Conservation (phyloP, 805 yeast genomes). For the Sugiyamaella floridensis region DNA sequence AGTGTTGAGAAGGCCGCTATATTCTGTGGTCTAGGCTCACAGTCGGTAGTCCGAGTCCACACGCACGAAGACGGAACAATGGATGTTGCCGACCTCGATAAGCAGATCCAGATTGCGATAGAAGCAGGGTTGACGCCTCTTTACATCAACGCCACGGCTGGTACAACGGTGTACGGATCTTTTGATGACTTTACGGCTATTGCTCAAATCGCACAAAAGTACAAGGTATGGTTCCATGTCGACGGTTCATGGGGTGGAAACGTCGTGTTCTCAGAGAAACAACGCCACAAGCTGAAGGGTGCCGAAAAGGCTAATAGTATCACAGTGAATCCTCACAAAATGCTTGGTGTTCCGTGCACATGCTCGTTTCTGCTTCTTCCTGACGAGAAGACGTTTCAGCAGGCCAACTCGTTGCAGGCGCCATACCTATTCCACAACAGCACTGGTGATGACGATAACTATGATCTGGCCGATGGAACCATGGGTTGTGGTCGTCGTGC, state of each 20-base stretch:
- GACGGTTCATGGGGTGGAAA: slow-evolving; percentile 95
- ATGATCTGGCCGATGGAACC: slow-evolving; percentile 80
- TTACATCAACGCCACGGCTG: slow-evolving; percentile 77
- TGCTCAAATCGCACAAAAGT: slow-evolving; percentile 43
- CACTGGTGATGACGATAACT: slow-evolving; percentile 41
- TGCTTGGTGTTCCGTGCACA: slow-evolving; percentile 73
- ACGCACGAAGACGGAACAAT: slow-evolving; percentile 52
- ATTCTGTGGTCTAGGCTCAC: slow-evolving; percentile 61
- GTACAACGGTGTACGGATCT: slow-evolving; percentile 83
- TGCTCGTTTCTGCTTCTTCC: slow-evolving; percentile 70
- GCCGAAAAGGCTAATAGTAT: slow-evolving; percentile 62
- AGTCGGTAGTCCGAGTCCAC: slow-evolving; percentile 54
- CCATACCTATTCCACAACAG: slow-evolving; percentile 70
- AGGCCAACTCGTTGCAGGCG: slow-evolving; percentile 69
- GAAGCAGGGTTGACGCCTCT: slow-evolving; percentile 61
- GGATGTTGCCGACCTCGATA: slow-evolving; percentile 43
- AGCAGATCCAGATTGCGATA: slow-evolving; percentile 38
- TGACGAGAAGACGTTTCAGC: slow-evolving; percentile 55
- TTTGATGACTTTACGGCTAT: slow-evolving; percentile 62
- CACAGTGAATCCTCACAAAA: slow-evolving; percentile 79
- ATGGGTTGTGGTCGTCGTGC: slow-evolving; percentile 90
- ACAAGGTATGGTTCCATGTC: slow-evolving; percentile 69
- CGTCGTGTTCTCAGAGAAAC: slow-evolving; percentile 53
- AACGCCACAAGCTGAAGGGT: slow-evolving; percentile 47
- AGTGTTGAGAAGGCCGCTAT: slow-evolving; percentile 79